These are phyloP conservation scores for Acacia melanoxylon DNA, from an alignment of 306 rosid genomes.

Conservation along the genomic window DNA sequence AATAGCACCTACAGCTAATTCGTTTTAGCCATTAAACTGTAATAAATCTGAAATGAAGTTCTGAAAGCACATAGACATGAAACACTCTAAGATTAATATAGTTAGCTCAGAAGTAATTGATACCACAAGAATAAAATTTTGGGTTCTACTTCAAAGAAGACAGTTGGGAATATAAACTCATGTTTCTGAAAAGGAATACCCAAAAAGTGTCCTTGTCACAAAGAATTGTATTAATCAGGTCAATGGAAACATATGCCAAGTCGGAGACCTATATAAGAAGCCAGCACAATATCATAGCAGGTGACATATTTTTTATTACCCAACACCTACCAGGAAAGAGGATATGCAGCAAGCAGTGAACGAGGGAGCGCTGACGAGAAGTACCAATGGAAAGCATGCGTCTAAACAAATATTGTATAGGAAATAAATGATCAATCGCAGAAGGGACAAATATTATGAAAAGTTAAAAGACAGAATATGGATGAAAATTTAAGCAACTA, in stretches of 20 bases:
- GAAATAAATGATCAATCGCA: conserved; percentile 34
- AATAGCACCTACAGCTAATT: neutral
- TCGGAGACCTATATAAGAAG: neutral
- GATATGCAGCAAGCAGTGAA: conserved; percentile 85
- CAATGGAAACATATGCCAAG: conserved; percentile 12
- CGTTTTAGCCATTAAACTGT: neutral
- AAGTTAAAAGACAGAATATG: neutral
- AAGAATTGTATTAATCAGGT: conserved; percentile 17
- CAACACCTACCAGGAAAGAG: conserved; percentile 79
- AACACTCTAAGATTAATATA: neutral
- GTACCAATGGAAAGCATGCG: conserved; percentile 85
- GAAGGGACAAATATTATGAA: conserved; percentile 21
- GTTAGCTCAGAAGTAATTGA: conserved; percentile 17
- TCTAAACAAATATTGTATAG: conserved; percentile 61
- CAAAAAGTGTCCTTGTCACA: neutral
- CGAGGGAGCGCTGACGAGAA: conserved; percentile 96
- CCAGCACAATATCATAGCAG: neutral
- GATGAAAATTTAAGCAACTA: neutral
- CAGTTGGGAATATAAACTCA: neutral
- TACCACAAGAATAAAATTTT: neutral
- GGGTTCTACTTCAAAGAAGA: neutral
- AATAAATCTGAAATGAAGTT: conserved; percentile 12
- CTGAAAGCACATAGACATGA: conserved; percentile 6
- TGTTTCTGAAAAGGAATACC: conserved; percentile 10
- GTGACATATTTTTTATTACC: conserved; percentile 7